Evolutionary conservation across 2,329 filamentous ascomycete species (phyloP).

Genomic region (Xenoacremonium recifei): DNA sequence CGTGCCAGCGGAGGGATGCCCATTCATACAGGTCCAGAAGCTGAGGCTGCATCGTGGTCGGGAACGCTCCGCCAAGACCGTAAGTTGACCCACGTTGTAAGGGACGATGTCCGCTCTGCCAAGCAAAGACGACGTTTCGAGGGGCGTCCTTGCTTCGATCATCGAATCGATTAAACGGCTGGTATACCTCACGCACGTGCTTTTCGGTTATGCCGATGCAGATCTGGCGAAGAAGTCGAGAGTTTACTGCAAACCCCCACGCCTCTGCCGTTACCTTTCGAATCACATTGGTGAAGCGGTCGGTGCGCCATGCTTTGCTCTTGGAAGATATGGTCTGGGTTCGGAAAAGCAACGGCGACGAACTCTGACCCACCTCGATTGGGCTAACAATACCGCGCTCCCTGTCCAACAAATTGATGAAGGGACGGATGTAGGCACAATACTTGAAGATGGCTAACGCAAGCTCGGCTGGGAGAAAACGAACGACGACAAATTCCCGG

Average conservation of each 20-base stretch:
- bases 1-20: conserved; percentile 9
- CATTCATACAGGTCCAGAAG: conserved; percentile 7
- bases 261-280: not conserved
- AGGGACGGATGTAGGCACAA: conserved; percentile 2
- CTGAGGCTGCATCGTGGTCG: conserved; percentile 5
- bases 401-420: not conserved
- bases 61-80: conserved; percentile 14
- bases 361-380: too few relatives aligned
- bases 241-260: not conserved
- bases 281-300: too few relatives aligned
- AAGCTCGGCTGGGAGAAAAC: conserved; percentile 1
- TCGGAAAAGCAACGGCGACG: too few relatives aligned
- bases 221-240: conserved; percentile 5
- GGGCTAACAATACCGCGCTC: too few relatives aligned
- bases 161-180: conserved; percentile 7
- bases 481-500: conserved; percentile 5
- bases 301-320: too few relatives aligned
- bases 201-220: conserved; percentile 11
- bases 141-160: conserved; percentile 4
- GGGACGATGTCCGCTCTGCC: conserved; percentile 15
- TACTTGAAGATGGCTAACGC: not conserved
- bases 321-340: too few relatives aligned
- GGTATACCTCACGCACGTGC: conserved; percentile 6
- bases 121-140: conserved; percentile 10
- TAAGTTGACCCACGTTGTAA: conserved; percentile 12